A percentile compares a stretch with the other conserved stretches of the same genome.
Conservation (phyloP, 768 basidiomycete genomes). For the Auriscalpium microsporum region DNA sequence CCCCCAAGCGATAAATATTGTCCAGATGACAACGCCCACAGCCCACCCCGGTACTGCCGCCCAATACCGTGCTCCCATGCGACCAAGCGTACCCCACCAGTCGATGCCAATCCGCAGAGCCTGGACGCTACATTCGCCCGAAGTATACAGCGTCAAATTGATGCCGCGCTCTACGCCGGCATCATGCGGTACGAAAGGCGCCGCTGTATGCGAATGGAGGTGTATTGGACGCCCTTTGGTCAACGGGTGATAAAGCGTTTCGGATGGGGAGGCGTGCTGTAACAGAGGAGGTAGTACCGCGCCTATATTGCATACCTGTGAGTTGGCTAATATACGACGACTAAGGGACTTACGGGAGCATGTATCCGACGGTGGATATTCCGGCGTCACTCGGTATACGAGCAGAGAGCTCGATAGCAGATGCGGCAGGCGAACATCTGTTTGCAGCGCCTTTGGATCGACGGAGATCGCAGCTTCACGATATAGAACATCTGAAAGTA, state of each 20-base stretch:
- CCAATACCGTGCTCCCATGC: constrained; percentile 66
- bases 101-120: constrained; percentile 53
- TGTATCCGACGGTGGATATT: constrained; percentile 7
- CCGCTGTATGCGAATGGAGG: constrained; percentile 63
- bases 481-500: constrained; percentile 8
- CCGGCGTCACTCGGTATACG: constrained; percentile 49
- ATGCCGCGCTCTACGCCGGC: constrained; percentile 29
- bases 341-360: constrained; percentile 23
- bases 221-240: constrained; percentile 31
- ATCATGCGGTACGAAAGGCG: constrained; percentile 46
- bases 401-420: constrained; percentile 54
- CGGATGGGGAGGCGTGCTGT: constrained; percentile 57
- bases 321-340: too few relatives aligned
- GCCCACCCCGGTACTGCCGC: constrained; percentile 67
- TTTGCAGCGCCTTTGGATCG: constrained; percentile 30
- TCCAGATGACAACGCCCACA: constrained; percentile 54
- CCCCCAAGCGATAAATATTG: constrained; percentile 47
- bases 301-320: constrained; percentile 26
- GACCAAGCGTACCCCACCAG: constrained; percentile 61
- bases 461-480: constrained; percentile 21
- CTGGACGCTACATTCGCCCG: constrained; percentile 42
- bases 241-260: constrained; percentile 56
- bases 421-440: constrained; percentile 42
- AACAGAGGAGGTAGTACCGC: constrained; percentile 58
- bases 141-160: constrained; percentile 51